These are phyloP conservation scores for Cryptomeria japonica DNA, from an alignment of 75 land plant genomes.

Conservation along the genomic window DNA sequence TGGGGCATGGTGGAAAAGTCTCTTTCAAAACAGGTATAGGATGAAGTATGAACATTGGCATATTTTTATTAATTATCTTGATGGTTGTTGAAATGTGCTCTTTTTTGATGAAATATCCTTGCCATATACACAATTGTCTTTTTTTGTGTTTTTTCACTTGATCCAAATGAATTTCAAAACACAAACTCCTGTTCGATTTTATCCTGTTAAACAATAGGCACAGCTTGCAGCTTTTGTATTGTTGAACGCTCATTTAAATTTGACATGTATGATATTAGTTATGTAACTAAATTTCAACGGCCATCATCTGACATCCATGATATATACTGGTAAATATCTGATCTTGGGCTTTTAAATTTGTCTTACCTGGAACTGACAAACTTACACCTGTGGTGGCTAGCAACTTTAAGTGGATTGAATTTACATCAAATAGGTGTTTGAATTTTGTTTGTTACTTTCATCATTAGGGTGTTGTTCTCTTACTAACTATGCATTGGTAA, in stretches of 20 bases:
- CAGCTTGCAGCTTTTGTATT: background rate
- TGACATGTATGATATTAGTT: background rate
- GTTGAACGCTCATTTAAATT: background rate
- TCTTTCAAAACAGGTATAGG: constrained; percentile 88
- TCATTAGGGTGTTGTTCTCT: background rate
- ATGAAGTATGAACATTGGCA: background rate
- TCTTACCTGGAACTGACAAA: background rate
- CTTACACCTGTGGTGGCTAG: background rate
- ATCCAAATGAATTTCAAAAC: background rate
- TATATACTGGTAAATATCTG: background rate
- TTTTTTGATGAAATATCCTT: background rate
- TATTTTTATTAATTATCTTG: background rate
- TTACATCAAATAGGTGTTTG: background rate
- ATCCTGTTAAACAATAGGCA: background rate
- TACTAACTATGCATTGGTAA: background rate
- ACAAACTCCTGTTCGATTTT: background rate
- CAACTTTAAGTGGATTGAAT: background rate
- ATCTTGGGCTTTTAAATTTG: background rate
- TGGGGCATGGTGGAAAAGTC: constrained; percentile 96
- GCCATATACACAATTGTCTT: background rate
- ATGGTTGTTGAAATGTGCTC: background rate
- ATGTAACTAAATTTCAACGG: background rate
- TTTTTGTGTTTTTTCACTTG: background rate
- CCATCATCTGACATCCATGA: background rate
- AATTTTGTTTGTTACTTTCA: background rate